Base-by-base conservation (phyloP, 2,329 filamentous ascomycete genomes). In the Magnaporthiopsis rhizophila region DNA sequence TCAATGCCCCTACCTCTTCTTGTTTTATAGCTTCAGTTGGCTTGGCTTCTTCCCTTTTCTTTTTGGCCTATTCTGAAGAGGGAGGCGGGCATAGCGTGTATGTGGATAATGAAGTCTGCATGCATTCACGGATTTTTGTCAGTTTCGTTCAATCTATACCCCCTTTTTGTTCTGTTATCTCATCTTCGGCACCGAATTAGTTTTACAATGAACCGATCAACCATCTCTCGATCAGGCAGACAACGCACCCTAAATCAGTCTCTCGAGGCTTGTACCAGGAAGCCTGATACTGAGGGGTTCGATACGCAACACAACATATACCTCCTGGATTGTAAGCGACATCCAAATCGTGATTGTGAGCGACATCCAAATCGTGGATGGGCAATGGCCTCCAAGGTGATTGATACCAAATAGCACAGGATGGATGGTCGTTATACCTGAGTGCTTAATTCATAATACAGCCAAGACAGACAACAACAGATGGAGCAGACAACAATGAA, bases 81-180 rank as follows among this genome's bases (percentile, higher is more conserved):
- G n/a, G 21, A 8, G 38, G 61, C 24, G 57, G 57, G 18, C 61
- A 62, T 32, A 3, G 58, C 45, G 56, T 62, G 45, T 3, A n/a
- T 56, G 50, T 45, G n/a, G 57, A 26, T 30, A 21, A 5, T 30
- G 3, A 8, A 8, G 57, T 11, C 61, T 56, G 34, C 15, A 56
- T n/a, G 45, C n/a, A 13, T 34, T 6, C 21, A 15, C 26, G 13
- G 13, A 36, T n/a, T 53, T 62, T 30, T n/a, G 21, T 9, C 53
- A 18, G 28, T 56, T 62, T 62, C 56, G 11, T 56, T 38, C 38
- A 62, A 53, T 53, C 53, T 62, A 62, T 62, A 62, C 61, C 61
- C 61, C 50, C 3, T n/a, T 53, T 53, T 8, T 53, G 18, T 53
- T 45, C 28, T 30, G 28, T 5, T 30, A 5, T 30, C 28, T 30